Evolutionary conservation across 208 protist genomes (phyloP), one percentile per base, ranked within the genome.

Genomic region (Novymonas esmeraldas): DNA sequence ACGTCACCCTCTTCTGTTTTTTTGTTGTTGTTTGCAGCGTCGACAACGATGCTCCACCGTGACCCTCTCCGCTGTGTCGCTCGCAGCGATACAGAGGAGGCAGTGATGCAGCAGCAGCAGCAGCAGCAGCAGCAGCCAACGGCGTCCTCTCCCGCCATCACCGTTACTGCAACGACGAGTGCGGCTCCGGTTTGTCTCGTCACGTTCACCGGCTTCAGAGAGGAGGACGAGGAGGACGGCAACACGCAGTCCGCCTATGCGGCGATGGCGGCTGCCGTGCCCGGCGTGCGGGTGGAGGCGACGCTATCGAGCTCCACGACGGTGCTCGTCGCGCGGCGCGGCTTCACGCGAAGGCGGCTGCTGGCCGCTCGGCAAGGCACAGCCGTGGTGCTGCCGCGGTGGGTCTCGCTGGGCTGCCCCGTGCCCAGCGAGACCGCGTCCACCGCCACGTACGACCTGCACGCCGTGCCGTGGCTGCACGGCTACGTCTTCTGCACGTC

Each of bases 401-500:
- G 86, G 84, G 51, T 95, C 11, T 44, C 50, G 20, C 60, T 64
- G 11, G 66, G 59, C 13, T 73, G 59, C 20, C 51, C 70, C 29
- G 2, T 22, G 24, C 38, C 20, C 41, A 55, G 28, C 51, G 13
- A 13, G 42, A 14, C 29, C 16, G n/a, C 18, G 52, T 39, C 33
- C 26, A 42, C 28, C 65, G 6, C 31, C 10, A 6, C 31, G 13
- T 42, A 59, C 44, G 34, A 44, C 22, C n/a, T 28, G 31, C 83
- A 49, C 31, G 64, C 69, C 14, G 75, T 93, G 13, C 81, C 84
- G 33, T 78, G 63, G 46, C 76, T 95, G 46, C 52, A 73, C 45
- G 85, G 88, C 26, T 95, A 95, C 57, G 58, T 62, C 11, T 89
- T 95, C 60, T 86, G 73, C 44, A 62, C 79, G 0, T 85, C 85